Base-by-base conservation (phyloP, 2,329 filamentous ascomycete genomes). In the Ilyonectria mors-panacis region DNA sequence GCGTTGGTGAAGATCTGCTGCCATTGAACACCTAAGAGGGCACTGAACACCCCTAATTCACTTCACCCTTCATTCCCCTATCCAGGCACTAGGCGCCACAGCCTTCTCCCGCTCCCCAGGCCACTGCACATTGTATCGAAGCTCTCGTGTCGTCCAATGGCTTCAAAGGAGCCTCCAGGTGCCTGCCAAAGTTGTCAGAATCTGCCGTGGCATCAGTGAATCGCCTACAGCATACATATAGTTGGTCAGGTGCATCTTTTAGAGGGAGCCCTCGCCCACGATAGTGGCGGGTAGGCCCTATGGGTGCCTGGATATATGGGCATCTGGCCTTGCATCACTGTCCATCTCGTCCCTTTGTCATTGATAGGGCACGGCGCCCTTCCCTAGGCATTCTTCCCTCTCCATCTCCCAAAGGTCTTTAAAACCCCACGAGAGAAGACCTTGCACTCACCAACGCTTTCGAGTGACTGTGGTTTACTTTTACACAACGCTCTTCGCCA, bases 271-370 rank as follows among this genome's bases (percentile, higher is more conserved):
- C 47, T 42, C 39, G 45, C 28, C 26, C 23, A 42, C 15, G 17
- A 51, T 10, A 51, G 35, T 53, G 19, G 47, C 58, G 21, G 26
- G 44, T 23, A 48, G 54, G 37, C 48, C 15, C 42, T 50, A 15
- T 39, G 50, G 39, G 26, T 53, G 30, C 21, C 35, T 54, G 15
- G 33, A 12, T 30, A 12, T 15, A 30, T 39, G 51, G 54, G 33
- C 21, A 37, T 19, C 57, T 55, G 64, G n/a, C 54, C 26, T 37
- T 66, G 64, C 60, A 48, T 66, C 64, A 66, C 64, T 66, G 64
- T 12, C 55, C 44, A 47, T 37, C 33, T 53, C 47, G 51, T 55
- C 64, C 21, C 30, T 35, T 48, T 33, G 21, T 66, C 57, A 66
- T 63, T 63, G 59, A 39, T 54, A 23, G 15, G 17, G 23, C 39